A percentile compares a stretch with the other conserved stretches of the same genome.
Evolutionary conservation across 1,284 basidiomycete species (phyloP).

Genomic region (Takashimella koratensis): DNA sequence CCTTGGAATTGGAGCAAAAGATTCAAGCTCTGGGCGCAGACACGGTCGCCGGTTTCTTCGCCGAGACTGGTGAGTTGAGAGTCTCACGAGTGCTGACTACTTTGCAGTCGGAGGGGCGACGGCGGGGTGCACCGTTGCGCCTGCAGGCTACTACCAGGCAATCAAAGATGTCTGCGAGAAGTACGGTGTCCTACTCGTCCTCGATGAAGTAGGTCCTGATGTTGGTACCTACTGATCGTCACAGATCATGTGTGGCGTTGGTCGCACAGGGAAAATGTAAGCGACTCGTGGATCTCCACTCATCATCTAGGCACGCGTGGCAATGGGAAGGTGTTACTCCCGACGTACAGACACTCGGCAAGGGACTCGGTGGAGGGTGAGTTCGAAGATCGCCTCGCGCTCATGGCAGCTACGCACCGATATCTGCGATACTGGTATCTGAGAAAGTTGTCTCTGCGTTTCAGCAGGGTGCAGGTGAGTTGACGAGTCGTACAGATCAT

Average conservation of each 20-base stretch:
- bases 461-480: constrained; percentile 57
- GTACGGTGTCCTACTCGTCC: constrained; percentile 77
- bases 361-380: constrained; percentile 81
- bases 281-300: too few species aligned
- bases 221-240: constrained; percentile 72
- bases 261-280: constrained; percentile 68
- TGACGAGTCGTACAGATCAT: too few species aligned
- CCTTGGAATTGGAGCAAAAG: constrained; percentile 74
- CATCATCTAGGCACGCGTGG: constrained; percentile 15
- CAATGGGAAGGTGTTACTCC: constrained; percentile 59
- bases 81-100: not conserved
- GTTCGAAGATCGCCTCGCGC: too few species aligned
- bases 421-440: constrained; percentile 73
- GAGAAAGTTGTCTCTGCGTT: constrained; percentile 66
- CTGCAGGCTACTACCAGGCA: constrained; percentile 51
- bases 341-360: constrained; percentile 77
- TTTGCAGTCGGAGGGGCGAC: constrained; percentile 64
- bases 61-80: constrained; percentile 58
- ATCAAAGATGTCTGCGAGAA: constrained; percentile 83
- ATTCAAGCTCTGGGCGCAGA: constrained; percentile 72
- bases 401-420: constrained; percentile 77
- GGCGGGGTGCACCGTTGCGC: constrained; percentile 54
- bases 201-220: too few species aligned
- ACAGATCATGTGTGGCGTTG: constrained; percentile 85
- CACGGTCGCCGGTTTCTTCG: constrained; percentile 56